A percentile compares a stretch with the other conserved stretches of the same genome.
phyloP scores from a whole-genome alignment of 306 rosid genomes.

The Macrotyloma uniflorum region DNA sequence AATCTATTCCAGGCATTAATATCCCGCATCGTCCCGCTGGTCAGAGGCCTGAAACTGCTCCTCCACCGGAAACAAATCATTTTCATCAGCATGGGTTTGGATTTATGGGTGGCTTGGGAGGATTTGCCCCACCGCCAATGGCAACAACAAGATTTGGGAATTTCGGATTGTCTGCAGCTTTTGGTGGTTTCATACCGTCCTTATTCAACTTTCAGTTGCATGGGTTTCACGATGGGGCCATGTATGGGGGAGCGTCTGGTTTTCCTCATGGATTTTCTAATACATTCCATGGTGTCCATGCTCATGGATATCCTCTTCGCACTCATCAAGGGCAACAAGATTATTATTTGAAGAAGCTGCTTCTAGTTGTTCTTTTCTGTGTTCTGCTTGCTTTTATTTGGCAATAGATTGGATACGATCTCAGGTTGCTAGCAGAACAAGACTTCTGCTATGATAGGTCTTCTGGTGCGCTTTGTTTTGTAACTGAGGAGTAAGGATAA shows the following conservation, averaged over 20 bases:
- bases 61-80: constrained; percentile 70
- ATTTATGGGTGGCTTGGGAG: constrained; percentile 77
- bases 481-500: constrained; percentile 18
- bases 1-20: constrained; percentile 61
- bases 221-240: constrained; percentile 65
- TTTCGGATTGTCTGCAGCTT: constrained; percentile 74
- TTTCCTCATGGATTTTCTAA: constrained; percentile 67
- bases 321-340: constrained; percentile 72
- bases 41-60: constrained; percentile 84
- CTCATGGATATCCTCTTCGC: constrained; percentile 57
- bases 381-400: constrained; percentile 69
- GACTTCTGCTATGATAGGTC: constrained; percentile 36
- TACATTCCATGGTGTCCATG: constrained; percentile 63
- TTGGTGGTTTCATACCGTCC: constrained; percentile 80
- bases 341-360: constrained; percentile 63
- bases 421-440: constrained; percentile 27
- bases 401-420: constrained; percentile 51
- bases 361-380: constrained; percentile 57
- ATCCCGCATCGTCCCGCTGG: constrained; percentile 84
- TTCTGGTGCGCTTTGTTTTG: constrained; percentile 33
- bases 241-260: constrained; percentile 60
- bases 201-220: constrained; percentile 72
- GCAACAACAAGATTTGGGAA: constrained; percentile 80
- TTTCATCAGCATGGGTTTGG: constrained; percentile 71
- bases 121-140: constrained; percentile 72